Percentiles rank a stretch among this genome's conserved stretches.
These are phyloP conservation scores for Daldinia sp. DNA, from an alignment of 2,329 filamentous ascomycete species.

Conservation along the genomic window DNA sequence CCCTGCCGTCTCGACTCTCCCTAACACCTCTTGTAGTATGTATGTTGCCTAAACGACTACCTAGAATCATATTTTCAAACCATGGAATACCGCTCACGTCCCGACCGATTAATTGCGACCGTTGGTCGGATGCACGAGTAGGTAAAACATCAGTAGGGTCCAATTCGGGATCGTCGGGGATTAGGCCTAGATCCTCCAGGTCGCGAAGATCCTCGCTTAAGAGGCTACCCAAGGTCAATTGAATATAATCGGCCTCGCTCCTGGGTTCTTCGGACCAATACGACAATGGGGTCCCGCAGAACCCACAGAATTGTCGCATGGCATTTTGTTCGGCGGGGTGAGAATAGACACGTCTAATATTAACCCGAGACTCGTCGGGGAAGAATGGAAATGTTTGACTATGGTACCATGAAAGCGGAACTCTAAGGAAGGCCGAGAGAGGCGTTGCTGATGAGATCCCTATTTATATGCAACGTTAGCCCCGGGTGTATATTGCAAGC, in stretches of 20 bases:
- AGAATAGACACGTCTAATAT: conserved; percentile 73
- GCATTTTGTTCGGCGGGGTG: conserved; percentile 64
- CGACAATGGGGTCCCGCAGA: conserved; percentile 85
- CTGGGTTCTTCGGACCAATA: conserved; percentile 81
- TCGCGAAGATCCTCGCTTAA: conserved; percentile 73
- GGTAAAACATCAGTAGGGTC: conserved; percentile 41
- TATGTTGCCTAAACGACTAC: conserved; percentile 75
- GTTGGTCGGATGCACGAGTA: conserved; percentile 45
- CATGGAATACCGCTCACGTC: conserved; percentile 80
- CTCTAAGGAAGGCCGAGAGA: conserved; percentile 81
- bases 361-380: conserved; percentile 75
- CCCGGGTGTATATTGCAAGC: neutral
- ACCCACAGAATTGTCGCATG: conserved; percentile 87
- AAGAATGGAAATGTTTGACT: conserved; percentile 78
- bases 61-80: conserved; percentile 84
- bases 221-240: conserved; percentile 81
- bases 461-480: conserved; percentile 38
- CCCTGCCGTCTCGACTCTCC: conserved; percentile 67
- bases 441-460: conserved; percentile 75
- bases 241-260: conserved; percentile 79
- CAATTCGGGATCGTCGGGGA: conserved; percentile 58
- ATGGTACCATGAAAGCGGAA: conserved; percentile 83
- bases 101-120: conserved; percentile 51
- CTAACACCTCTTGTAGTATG: conserved; percentile 66
- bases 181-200: conserved; percentile 77